Conservation (phyloP, 1,284 basidiomycete species). For the Sanghuangporus sanghuang region DNA sequence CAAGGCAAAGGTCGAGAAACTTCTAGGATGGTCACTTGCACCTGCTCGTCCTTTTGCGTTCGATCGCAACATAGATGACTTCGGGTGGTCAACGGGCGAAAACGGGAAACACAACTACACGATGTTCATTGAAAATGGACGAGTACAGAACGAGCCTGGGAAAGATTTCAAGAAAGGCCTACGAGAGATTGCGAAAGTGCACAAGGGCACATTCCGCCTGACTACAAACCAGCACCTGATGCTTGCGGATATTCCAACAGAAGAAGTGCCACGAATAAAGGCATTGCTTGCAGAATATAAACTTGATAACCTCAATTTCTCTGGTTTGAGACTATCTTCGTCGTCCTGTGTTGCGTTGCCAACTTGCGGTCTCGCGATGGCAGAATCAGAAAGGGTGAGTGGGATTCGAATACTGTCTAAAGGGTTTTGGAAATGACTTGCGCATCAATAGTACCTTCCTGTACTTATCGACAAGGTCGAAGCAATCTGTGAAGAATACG, state of each 20-base stretch:
- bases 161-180: slow-evolving; percentile 92
- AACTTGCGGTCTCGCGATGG: slow-evolving; percentile 90
- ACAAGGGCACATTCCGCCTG: slow-evolving; percentile 91
- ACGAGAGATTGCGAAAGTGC: slow-evolving; percentile 87
- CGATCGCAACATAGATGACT: slow-evolving; percentile 89
- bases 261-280: slow-evolving; percentile 77
- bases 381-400: slow-evolving; percentile 81
- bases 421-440: slow-evolving; percentile 9
- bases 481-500: slow-evolving; percentile 89
- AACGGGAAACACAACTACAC: slow-evolving; percentile 92
- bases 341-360: slow-evolving; percentile 98
- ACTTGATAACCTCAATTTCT: slow-evolving; percentile 83
- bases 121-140: slow-evolving; percentile 96
- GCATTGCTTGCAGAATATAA: slow-evolving; percentile 80
- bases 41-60: slow-evolving; percentile 80
- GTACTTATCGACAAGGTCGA: slow-evolving; percentile 94
- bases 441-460: slow-evolving; percentile 73
- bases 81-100: slow-evolving; percentile 87
- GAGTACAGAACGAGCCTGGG: slow-evolving; percentile 89
- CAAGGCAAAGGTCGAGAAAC: slow-evolving; percentile 87
- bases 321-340: slow-evolving; percentile 78
- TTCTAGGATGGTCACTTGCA: slow-evolving; percentile 76
- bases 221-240: slow-evolving; percentile 96
- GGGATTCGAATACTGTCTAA: not conserved
- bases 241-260: slow-evolving; percentile 77